Base-by-base conservation (phyloP, 441 rosid genomes). In the Pelargonium citronellum region DNA sequence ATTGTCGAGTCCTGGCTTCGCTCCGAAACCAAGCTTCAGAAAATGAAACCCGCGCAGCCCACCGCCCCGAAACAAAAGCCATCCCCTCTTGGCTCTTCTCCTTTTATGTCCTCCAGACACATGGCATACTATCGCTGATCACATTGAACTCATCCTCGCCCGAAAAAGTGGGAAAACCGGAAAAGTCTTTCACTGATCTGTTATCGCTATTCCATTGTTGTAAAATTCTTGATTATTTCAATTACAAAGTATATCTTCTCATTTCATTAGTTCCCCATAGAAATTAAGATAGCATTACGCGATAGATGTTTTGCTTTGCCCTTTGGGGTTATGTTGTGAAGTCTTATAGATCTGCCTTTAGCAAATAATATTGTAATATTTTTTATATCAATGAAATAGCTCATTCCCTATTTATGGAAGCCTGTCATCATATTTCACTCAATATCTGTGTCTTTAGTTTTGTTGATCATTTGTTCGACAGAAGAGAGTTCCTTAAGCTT, bases 1-100 rank as follows among this genome's bases (percentile, higher is more conserved):
- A 87, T 90, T 4, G 97, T 92, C 15, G 93, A 95, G 80, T 73
- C 88, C 46, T 95, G 99, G 97, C 92, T 91, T 62, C 95, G 96
- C 5, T 77, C 87, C 62, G 99, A 95, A 83, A 85, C 84, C 60
- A 90, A 81, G 69, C 66, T 67, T 0, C 87, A 82, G 88, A 95
- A 86, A 77, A 88, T 81, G 82, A 87, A 77, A 27, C 79, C 79
- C 17, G 62, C 78, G 37, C 75, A 75, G 27, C 30, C 74, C 53
- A 65, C 78, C 39, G 34, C 84, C 71, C 86, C 77, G 66, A 67
- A 55, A 67, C 85, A 74, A 70, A 86, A 73, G 70, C 5, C 83
- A 19, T 77, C 85, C 64, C 78, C 89, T 13, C 67, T 73, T 30
- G 86, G 78, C 58, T 57, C 87, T 58, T 93, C 97, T 76, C 95